Conservation (phyloP, 352 stramenopile species). For the Phytophthora vignae region DNA sequence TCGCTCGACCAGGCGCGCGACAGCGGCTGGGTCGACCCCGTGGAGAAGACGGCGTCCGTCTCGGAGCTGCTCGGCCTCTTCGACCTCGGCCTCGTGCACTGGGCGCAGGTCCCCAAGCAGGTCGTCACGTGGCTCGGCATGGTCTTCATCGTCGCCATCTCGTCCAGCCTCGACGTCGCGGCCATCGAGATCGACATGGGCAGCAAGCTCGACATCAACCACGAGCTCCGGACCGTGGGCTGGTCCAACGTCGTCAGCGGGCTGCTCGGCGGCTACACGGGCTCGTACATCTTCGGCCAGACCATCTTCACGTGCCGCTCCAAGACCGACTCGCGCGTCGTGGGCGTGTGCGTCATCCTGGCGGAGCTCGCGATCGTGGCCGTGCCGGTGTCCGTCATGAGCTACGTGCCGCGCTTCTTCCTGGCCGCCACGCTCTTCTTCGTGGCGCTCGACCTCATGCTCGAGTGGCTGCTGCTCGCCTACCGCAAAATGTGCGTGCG, state of each 20-base stretch:
- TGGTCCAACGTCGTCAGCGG: slow-evolving; percentile 96
- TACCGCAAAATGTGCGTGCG: slow-evolving; percentile 77
- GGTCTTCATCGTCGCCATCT: slow-evolving; percentile 97
- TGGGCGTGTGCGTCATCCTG: too few species aligned
- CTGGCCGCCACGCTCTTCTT: too few species aligned
- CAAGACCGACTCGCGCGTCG: too few species aligned
- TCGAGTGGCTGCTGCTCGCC: slow-evolving; percentile 94
- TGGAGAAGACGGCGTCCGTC: slow-evolving; percentile 53
- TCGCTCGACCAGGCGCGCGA: slow-evolving; percentile 89
- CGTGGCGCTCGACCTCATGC: slow-evolving; percentile 96
- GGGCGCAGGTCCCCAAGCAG: slow-evolving; percentile 87
- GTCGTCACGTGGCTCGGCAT: slow-evolving; percentile 93
- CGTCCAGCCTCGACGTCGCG: slow-evolving; percentile 95
- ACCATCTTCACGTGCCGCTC: too few species aligned
- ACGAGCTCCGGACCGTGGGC: slow-evolving; percentile 93
- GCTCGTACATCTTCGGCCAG: too few species aligned
- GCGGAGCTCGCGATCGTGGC: too few species aligned
- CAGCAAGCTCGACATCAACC: slow-evolving; percentile 93
- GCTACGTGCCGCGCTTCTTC: too few species aligned
- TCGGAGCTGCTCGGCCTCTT: slow-evolving; percentile 85
- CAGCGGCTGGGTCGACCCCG: slow-evolving; percentile 83
- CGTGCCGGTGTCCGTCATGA: too few species aligned
- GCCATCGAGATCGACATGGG: slow-evolving; percentile 97
- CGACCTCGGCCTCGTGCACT: slow-evolving; percentile 91
- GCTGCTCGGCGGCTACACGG: slow-evolving; percentile 96